Base-by-base conservation (phyloP, 1,284 basidiomycete genomes). In the Inonotus hispidus region DNA sequence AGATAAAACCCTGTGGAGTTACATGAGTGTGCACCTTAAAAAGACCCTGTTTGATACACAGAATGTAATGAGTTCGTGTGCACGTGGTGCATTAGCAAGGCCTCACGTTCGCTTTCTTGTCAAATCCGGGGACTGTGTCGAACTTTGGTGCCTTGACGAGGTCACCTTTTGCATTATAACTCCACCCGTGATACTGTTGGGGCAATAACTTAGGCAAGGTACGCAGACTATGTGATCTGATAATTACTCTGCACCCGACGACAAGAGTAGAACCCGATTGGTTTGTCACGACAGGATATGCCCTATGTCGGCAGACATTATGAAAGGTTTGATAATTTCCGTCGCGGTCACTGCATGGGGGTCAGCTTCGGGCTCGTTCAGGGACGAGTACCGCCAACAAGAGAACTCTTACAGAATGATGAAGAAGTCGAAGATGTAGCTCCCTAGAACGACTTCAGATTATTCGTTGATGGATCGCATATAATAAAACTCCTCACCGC, bases 11-110 rank as follows among this genome's bases (percentile, higher is more conserved):
- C 27, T 63, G 61, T 29, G 60, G 53, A 19, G 66, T 66, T 27
- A 70, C 67, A 58, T 70, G 69, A 11, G 67, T 66, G 50, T 68
- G 69, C 38, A 70, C 65, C 38, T 64, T 63, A 59, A 70, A 68
- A 4, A 70, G 64, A 53, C 63, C 57, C 61, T 58, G 53, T 29
- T 23, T 32, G 11, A 46, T 35, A 32, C 7, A 16, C 5, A n/a
- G 7, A 16, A 52, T 16, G 1, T 21, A 21, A 13, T 52, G 50
- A 52, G 29, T 35, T 35, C 50, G 25, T 13, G 3, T 3, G 14
- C 11, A 32, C 6, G 50, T 52, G 32, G 11, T n/a, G n/a, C 5
- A 35, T 52, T 27, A 13, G 13, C 10, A 37, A 14, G n/a, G 35
- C 23, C 58, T 53, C 21, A 64, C 63, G 57, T 70, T 68, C 37